Evolutionary conservation across 176 grass and related monocot genomes (phyloP).

Genomic region (Secale cereale): DNA sequence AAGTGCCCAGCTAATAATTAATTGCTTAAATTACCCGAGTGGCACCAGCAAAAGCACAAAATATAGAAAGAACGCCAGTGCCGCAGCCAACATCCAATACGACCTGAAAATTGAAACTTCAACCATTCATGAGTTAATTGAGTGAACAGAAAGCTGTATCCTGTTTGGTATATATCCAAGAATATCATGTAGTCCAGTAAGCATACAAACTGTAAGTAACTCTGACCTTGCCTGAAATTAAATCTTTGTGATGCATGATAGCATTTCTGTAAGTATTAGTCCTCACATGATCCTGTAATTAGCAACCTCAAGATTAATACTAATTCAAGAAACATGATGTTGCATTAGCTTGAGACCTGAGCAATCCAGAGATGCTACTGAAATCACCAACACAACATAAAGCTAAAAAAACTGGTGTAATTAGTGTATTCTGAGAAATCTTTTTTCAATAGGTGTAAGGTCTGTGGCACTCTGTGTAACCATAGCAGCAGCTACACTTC

Average conservation of each 20-base stretch:
- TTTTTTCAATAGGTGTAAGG: conserved; percentile 4
- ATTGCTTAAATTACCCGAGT: conserved; percentile 62
- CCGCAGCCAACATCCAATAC: conserved; percentile 98
- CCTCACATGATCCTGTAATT: conserved; percentile 83
- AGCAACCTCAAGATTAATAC: conserved; percentile 31
- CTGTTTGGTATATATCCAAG: conserved; percentile 15
- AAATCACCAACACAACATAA: conserved; percentile 20
- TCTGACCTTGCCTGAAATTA: conserved; percentile 87
- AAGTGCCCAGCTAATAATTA: conserved; percentile 15
- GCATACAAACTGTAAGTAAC: neutral
- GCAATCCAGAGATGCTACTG: neutral
- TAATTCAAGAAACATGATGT: conserved; percentile 11
- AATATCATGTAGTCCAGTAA: conserved; percentile 16
- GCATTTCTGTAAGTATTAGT: conserved; percentile 87
- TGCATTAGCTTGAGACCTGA: neutral
- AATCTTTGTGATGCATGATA: conserved; percentile 77
- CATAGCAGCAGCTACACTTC: neutral
- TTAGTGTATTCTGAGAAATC: neutral
- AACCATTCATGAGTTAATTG: conserved; percentile 11
- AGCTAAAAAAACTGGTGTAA: neutral
- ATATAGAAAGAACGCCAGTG: conserved; percentile 93
- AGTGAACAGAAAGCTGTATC: neutral
- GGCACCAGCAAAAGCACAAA: conserved; percentile 92
- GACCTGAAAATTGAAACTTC: conserved; percentile 52
- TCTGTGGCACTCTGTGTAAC: neutral